Percentiles rank a stretch among this genome's conserved stretches.
phyloP scores from a whole-genome alignment of 2,329 filamentous ascomycete species.

The Apiospora pterosperma region DNA sequence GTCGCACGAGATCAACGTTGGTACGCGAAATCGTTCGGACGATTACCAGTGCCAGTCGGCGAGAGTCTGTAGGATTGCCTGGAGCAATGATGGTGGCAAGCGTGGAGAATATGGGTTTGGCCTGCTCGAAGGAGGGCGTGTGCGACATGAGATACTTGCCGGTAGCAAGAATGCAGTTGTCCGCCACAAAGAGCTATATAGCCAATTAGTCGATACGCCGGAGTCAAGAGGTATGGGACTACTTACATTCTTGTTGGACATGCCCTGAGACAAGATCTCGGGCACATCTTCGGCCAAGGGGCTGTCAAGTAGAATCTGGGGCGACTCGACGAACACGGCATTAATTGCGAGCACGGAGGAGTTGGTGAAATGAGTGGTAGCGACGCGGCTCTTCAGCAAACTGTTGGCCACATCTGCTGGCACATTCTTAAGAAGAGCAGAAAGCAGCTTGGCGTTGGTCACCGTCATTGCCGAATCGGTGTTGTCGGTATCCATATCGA shows the following conservation, averaged over 20 bases:
- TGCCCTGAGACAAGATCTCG: slow-evolving; percentile 74
- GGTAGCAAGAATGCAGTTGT: slow-evolving; percentile 84
- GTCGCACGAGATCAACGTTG: slow-evolving; percentile 75
- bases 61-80: slow-evolving; percentile 75
- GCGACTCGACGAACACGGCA: slow-evolving; percentile 79
- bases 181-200: slow-evolving; percentile 71
- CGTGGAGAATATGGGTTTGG: slow-evolving; percentile 76
- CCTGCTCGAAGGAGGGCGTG: slow-evolving; percentile 67
- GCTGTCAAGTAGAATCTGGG: slow-evolving; percentile 63
- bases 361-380: slow-evolving; percentile 71
- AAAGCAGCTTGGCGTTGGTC: slow-evolving; percentile 85
- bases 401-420: slow-evolving; percentile 63
- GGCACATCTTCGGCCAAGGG: slow-evolving; percentile 70
- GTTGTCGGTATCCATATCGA: slow-evolving; percentile 79
- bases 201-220: slow-evolving; percentile 17
- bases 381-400: slow-evolving; percentile 68
- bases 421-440: slow-evolving; percentile 84
- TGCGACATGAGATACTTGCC: slow-evolving; percentile 83
- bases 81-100: slow-evolving; percentile 74
- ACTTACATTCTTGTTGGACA: slow-evolving; percentile 72
- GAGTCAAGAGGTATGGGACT: slow-evolving; percentile 10
- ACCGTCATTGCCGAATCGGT: slow-evolving; percentile 76
- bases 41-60: slow-evolving; percentile 82
- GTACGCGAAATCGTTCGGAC: slow-evolving; percentile 79
- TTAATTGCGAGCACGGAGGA: slow-evolving; percentile 85